Base-by-base conservation (phyloP, 257 asterid genomes). In the Solanum corneliomulleri region DNA sequence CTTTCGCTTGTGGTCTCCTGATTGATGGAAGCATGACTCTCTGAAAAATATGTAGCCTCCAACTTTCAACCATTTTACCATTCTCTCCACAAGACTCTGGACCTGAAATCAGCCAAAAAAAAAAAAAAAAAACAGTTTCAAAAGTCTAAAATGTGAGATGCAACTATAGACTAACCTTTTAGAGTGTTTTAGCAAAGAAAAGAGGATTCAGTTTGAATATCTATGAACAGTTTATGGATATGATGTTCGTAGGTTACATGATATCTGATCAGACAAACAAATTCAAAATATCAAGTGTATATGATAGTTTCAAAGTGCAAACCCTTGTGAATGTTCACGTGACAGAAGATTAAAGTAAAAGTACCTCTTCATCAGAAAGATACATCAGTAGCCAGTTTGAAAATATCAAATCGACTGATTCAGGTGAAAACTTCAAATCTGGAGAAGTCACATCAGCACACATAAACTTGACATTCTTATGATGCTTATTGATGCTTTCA, bases 321-420 rank as follows among this genome's bases (percentile, higher is more conserved):
- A 33, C 39, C n/a, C 64, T 78, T 27, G 15, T 10, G 27, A 80
- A 27, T 47, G 25, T 47, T 80, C 66, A 27, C 25, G 5, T 11
- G 29, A 37, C 20, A 80, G 27, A 47, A 29, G 44, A 9, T 80
- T 49, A 80, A 47, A 47, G 31, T 39, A 89, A 23, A 42, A n/a
- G 88, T 44, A 95, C 99, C 98, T 97, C 99, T 41, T 90, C 81
- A 85, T 97, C 99, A 4, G 99, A 95, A 91, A 97, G 99, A 89
- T 97, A 96, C 99, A 97, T 97, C 93, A 97, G 86, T 83, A 97
- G 92, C 99, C 99, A 96, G 90, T 96, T 96, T 12, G 99, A 96
- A 81, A 97, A 97, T 88, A 97, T 92, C 89, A 97, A 70, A 85
- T 97, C 99, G 9, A 95, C 83, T 45, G 99, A 95, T 85, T 92